Conservation (phyloP, 768 basidiomycete species). For the Neoboletus subvelutipes region DNA sequence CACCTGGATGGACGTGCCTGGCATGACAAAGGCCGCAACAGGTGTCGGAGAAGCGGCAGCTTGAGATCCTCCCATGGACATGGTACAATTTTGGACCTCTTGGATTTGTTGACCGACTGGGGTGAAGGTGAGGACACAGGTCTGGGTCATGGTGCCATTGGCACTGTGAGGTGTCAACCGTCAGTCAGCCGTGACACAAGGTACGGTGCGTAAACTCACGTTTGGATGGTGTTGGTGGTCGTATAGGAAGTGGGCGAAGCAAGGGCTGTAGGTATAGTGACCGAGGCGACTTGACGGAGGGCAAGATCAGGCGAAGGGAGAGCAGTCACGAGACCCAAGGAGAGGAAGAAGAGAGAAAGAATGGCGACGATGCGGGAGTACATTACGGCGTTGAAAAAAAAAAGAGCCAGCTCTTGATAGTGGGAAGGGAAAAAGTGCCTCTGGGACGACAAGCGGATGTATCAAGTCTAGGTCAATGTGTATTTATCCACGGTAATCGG, state of each 20-base stretch:
- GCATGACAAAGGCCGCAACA: slow-evolving; percentile 52
- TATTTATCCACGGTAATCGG: slow-evolving; percentile 8
- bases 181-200: background rate
- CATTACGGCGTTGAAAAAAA: slow-evolving; percentile 26
- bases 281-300: slow-evolving; percentile 23
- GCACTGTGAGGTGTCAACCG: slow-evolving; percentile 33
- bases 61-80: slow-evolving; percentile 30
- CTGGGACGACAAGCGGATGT: slow-evolving; percentile 27
- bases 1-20: slow-evolving; percentile 72
- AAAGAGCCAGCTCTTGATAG: slow-evolving; percentile 41
- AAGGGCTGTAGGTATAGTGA: slow-evolving; percentile 21
- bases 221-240: slow-evolving; percentile 38
- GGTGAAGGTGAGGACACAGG: slow-evolving; percentile 58
- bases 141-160: slow-evolving; percentile 52
- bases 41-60: slow-evolving; percentile 27
- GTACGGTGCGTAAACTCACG: slow-evolving; percentile 33
- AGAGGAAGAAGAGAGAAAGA: slow-evolving; percentile 27
- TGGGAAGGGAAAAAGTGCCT: slow-evolving; percentile 28
- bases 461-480: background rate
- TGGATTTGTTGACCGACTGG: slow-evolving; percentile 52
- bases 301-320: slow-evolving; percentile 23
- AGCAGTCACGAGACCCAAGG: slow-evolving; percentile 26
- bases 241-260: slow-evolving; percentile 36
- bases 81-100: slow-evolving; percentile 54
- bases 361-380: slow-evolving; percentile 17